phyloP scores from a whole-genome alignment of 106 monocot species.

The Allium fistulosum region DNA sequence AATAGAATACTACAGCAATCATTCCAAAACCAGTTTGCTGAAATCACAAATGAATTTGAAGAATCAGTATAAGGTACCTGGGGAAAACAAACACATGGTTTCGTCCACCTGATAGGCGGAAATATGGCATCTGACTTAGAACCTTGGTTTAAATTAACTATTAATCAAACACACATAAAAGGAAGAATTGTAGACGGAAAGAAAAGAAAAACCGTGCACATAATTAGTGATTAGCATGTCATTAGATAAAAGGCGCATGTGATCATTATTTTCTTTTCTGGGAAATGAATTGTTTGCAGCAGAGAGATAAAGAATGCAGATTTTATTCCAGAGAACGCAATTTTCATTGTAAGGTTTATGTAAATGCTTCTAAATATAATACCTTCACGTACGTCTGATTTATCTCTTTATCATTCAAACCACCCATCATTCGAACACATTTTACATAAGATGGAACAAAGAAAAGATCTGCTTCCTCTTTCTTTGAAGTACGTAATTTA shows the following conservation, averaged over 20 bases:
- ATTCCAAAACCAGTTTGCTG: no score
- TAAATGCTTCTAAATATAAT: not conserved
- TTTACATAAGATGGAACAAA: conserved; percentile 97
- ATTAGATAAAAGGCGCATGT: no score
- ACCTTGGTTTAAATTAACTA: conserved; percentile 32
- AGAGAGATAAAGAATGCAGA: not conserved
- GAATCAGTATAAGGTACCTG: conserved; percentile 42
- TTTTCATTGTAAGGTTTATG: not conserved
- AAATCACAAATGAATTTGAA: no score
- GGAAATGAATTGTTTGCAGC: not conserved
- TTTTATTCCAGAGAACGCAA: not conserved
- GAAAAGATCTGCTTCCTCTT: conserved; percentile 92
- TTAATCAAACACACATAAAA: not conserved
- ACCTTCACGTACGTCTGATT: conserved; percentile 94
- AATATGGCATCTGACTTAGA: conserved; percentile 97
- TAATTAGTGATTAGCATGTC: no score
- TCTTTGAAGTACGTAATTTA: conserved; percentile 65
- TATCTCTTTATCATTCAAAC: conserved; percentile 94
- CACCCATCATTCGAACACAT: conserved; percentile 95
- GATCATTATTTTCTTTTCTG: no score
- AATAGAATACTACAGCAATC: no score
- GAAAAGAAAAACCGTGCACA: not conserved
- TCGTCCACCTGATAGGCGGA: conserved; percentile 86
- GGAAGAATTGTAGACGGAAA: not conserved
- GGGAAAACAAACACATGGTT: conserved; percentile 96